These are phyloP conservation scores for Alloteropsis semialata DNA, from an alignment of 176 grass and related monocot genomes.

Conservation along the genomic window DNA sequence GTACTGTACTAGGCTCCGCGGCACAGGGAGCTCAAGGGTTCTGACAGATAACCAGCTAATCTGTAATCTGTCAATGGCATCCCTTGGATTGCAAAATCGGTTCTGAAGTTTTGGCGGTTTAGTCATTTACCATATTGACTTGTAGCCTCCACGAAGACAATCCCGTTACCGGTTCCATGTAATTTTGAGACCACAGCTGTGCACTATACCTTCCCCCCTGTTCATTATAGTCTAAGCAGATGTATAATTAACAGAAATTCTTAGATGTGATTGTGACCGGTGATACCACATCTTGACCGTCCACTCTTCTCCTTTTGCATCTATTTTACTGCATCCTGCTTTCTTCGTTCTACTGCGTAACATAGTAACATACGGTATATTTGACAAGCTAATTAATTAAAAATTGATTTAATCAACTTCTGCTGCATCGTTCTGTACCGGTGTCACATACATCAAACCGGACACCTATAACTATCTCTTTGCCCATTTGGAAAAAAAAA, in stretches of 20 bases:
- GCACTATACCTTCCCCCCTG: neutral
- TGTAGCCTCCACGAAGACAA: neutral
- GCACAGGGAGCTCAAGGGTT: neutral
- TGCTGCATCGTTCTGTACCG: too few relatives aligned
- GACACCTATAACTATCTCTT: too few relatives aligned
- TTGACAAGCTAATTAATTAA: too few relatives aligned
- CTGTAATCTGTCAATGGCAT: too few relatives aligned
- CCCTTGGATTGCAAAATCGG: neutral
- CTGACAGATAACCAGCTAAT: neutral
- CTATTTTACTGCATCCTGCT: neutral
- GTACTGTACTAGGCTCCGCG: neutral
- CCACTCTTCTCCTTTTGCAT: neutral
- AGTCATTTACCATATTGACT: neutral
- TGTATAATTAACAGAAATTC: neutral
- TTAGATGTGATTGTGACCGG: neutral
- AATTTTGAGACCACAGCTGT: neutral
- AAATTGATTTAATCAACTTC: too few relatives aligned
- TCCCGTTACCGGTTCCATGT: neutral
- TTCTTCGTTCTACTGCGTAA: neutral
- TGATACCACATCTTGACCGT: neutral
- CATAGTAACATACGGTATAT: too few relatives aligned
- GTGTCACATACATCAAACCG: too few relatives aligned
- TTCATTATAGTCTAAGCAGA: neutral
- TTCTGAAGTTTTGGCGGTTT: conserved; percentile 27
- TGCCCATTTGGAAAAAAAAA: too few relatives aligned